Evolutionary conservation across 352 stramenopile genomes (phyloP), one percentile per base, ranked within the genome.

Genomic region (Phytophthora pistaciae): DNA sequence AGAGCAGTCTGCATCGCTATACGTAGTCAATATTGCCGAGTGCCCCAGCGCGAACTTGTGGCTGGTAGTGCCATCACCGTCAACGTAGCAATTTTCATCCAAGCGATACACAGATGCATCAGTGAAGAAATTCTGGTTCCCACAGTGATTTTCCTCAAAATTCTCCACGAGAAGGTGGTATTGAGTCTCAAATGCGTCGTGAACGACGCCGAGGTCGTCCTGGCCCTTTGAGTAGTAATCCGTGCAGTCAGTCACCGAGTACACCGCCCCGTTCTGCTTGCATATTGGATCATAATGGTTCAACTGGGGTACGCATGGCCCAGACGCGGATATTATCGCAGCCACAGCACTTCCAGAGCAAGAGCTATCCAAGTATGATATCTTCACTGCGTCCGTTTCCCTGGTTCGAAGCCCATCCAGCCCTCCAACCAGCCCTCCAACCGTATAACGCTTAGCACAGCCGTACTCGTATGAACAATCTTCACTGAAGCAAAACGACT

Each of bases 341-440:
- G 27, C 4, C 27, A 31, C 27, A 31, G 27, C 27, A 31, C 27
- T 31, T 8, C 27, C 27, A 7, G 27, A 31, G 27, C 27, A 31
- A 31, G 27, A 31, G 27, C 27, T 31, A 31, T 31, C 27, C 27
- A 31, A 31, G 6, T 31, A 31, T 31, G 27, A 3, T 31, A 31
- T 31, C 2, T 8, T 31, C 3, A 31, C 27, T 31, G 27, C 27
- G 4, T 31, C 27, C 27, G 2, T 31, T 31, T 31, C 27, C 27
- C 27, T 31, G 27, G 27, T 31, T 49, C 11, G 40, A 68, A n/a
- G 40, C 7, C 3, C 54, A 2, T 55, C 63, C 23, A 70, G 11
- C 7, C 63, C 63, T 46, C 63, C 63, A 1, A 70, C 63, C 23
- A 70, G 11, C 7, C 63, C 63, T 46, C 63, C 63, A 1, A 70